Evolutionary conservation across 257 asterid species (phyloP).

Genomic region (Lycium barbarum): DNA sequence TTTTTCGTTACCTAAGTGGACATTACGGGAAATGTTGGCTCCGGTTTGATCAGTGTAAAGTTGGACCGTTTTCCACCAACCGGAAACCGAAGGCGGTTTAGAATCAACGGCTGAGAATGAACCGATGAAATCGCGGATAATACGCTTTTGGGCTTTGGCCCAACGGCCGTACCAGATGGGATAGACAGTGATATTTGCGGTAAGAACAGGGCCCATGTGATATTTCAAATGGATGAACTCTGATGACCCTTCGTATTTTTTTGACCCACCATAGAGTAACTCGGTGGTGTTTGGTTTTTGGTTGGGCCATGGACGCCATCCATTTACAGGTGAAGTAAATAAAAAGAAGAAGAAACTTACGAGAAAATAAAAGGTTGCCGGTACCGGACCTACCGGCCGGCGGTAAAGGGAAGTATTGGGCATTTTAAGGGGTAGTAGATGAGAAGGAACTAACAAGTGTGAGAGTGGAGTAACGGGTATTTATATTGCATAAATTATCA

Average conservation of each 20-base stretch:
- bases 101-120: slow-evolving; percentile 64
- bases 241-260: slow-evolving; percentile 87
- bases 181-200: slow-evolving; percentile 71
- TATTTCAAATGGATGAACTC: slow-evolving; percentile 68
- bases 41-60: slow-evolving; percentile 78
- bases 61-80: slow-evolving; percentile 84
- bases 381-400: not conserved
- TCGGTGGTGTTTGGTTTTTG: slow-evolving; percentile 55
- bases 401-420: not conserved
- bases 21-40: slow-evolving; percentile 58
- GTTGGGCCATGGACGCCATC: slow-evolving; percentile 83
- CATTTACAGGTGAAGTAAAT: slow-evolving; percentile 17
- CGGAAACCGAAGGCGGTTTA: slow-evolving; percentile 63
- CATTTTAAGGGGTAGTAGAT: not conserved
- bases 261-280: slow-evolving; percentile 58
- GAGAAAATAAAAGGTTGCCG: not conserved
- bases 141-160: slow-evolving; percentile 67
- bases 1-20: slow-evolving; percentile 64
- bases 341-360: not conserved
- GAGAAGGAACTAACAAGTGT: not conserved
- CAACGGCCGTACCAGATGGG: slow-evolving; percentile 91
- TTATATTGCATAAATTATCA: not conserved
- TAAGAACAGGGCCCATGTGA: slow-evolving; percentile 93
- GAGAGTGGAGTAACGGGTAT: not conserved
- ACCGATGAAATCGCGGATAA: slow-evolving; percentile 80